Evolutionary conservation across 2,329 filamentous ascomycete species (phyloP).

Genomic region (Tolypocladium nubicola): DNA sequence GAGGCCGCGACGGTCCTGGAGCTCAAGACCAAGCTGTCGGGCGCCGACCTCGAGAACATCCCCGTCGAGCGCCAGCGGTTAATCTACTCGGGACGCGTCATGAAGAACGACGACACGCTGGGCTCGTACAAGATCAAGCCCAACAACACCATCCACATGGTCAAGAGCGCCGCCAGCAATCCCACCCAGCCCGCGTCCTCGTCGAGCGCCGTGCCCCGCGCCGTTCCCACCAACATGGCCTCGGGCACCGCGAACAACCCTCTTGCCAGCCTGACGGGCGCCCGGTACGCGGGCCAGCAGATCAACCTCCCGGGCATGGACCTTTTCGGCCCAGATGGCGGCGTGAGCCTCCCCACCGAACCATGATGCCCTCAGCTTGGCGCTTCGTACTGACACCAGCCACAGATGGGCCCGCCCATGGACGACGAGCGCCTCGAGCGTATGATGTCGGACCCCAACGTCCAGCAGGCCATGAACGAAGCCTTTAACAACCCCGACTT

Average conservation of each 20-base stretch:
- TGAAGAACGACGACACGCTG: constrained; percentile 88
- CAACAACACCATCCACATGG: constrained; percentile 90
- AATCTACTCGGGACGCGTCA: constrained; percentile 93
- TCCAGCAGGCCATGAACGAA: constrained; percentile 83
- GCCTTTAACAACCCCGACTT: constrained; percentile 92
- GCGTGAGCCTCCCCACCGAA: constrained; percentile 48
- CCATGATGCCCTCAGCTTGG: not conserved
- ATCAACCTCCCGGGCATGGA: constrained; percentile 78
- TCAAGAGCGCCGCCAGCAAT: constrained; percentile 93
- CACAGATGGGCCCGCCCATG: constrained; percentile 81
- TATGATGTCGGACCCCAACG: constrained; percentile 81
- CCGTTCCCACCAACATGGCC: constrained; percentile 64
- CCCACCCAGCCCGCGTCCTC: constrained; percentile 33
- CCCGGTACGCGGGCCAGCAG: constrained; percentile 78
- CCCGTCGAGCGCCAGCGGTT: constrained; percentile 82
- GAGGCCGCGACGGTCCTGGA: constrained; percentile 69
- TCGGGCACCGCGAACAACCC: constrained; percentile 80
- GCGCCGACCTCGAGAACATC: constrained; percentile 73
- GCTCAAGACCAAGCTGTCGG: constrained; percentile 80
- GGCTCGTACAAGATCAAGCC: constrained; percentile 88
- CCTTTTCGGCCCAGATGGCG: constrained; percentile 88
- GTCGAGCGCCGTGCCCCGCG: constrained; percentile 29
- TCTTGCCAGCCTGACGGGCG: constrained; percentile 81
- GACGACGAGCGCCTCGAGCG: constrained; percentile 68
- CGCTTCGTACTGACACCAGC: constrained; percentile 10